Percentiles rank a stretch among this genome's conserved stretches.
Evolutionary conservation across 345 rosid genomes (phyloP).

Genomic region (Theobroma cacao): DNA sequence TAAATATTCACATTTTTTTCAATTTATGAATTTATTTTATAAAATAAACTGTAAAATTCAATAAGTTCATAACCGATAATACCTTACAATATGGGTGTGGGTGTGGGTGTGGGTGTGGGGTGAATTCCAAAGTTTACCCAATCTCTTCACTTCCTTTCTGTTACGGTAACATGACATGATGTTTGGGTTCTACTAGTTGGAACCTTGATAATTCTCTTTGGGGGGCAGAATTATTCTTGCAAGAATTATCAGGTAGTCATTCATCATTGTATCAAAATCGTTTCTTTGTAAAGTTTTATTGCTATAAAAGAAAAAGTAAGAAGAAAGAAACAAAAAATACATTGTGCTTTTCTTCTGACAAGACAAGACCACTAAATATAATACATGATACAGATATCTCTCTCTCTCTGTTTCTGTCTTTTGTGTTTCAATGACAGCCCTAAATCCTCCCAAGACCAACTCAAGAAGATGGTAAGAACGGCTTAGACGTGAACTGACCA

Average conservation of each 20-base stretch:
- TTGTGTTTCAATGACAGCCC: background rate
- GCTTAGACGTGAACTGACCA: background rate
- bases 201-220: background rate
- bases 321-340: conserved; percentile 1
- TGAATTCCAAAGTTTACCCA: no score
- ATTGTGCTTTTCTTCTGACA: background rate
- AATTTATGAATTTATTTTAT: no score
- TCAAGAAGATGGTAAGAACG: background rate
- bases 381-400: background rate
- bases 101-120: no score
- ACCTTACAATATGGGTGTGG: no score
- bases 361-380: background rate
- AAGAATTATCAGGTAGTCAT: background rate
- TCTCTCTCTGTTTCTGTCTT: background rate
- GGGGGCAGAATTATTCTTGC: background rate
- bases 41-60: no score
- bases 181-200: background rate
- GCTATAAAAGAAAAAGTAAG: background rate
- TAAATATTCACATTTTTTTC: no score
- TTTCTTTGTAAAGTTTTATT: background rate
- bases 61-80: no score
- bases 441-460: background rate
- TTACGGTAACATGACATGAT: background rate
- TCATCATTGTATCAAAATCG: conserved; percentile 4
- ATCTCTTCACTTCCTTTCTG: background rate